phyloP scores from a whole-genome alignment of 805 yeast genomes.

The Isabelozyma gotoi region DNA sequence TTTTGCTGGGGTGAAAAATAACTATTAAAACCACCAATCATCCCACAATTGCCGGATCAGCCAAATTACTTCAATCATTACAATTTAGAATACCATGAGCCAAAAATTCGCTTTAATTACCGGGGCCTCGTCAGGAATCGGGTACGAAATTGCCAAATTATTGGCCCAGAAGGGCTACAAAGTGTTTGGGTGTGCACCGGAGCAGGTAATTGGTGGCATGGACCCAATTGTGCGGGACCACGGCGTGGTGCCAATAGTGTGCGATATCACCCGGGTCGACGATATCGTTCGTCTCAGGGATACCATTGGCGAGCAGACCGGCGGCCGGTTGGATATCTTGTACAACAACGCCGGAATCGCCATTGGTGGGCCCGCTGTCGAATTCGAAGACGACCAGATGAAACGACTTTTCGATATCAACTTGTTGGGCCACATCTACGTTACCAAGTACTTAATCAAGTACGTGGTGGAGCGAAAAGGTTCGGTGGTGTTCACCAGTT shows the following conservation, averaged over 20 bases:
- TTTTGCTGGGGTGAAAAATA: too few species aligned
- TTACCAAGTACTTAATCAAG: constrained; percentile 33
- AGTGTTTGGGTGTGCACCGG: constrained; percentile 29
- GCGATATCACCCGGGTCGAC: constrained; percentile 35
- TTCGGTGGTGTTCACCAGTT: constrained; percentile 35
- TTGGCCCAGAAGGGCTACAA: constrained; percentile 39
- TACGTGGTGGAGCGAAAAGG: constrained; percentile 33
- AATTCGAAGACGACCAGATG: constrained; percentile 21
- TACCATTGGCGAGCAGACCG: constrained; percentile 16
- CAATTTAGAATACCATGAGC: too few species aligned
- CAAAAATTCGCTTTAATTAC: constrained; percentile 33
- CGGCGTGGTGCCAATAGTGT: constrained; percentile 27
- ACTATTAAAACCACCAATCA: too few species aligned
- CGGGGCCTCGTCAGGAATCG: constrained; percentile 65
- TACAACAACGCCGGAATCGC: constrained; percentile 43
- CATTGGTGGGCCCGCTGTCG: constrained; percentile 30
- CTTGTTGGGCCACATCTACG: constrained; percentile 35
- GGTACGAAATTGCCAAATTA: constrained; percentile 46
- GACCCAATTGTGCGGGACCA: constrained; percentile 19
- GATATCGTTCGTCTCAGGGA: constrained; percentile 14
- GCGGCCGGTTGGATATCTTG: constrained; percentile 31
- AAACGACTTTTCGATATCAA: constrained; percentile 28
- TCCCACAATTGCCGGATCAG: too few species aligned
- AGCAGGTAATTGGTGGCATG: constrained; percentile 20
- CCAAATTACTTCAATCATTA: too few species aligned